Evolutionary conservation across 495 filamentous ascomycete genomes (phyloP), one percentile per base, ranked within the genome.

Genomic region (Penicillium samsonianum): DNA sequence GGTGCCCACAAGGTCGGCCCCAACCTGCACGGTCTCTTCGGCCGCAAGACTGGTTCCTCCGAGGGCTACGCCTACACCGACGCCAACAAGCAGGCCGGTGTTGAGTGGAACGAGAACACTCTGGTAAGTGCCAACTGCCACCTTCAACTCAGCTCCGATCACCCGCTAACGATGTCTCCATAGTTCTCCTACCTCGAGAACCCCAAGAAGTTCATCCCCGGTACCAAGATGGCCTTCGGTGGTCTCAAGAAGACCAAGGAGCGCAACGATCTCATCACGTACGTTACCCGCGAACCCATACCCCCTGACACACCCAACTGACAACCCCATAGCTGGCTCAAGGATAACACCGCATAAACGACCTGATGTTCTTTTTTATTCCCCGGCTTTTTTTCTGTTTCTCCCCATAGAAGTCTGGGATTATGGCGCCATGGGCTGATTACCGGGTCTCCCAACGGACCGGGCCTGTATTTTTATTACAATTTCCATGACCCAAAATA

Each of bases 221-320:
- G 94, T 65, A 99, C 94, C 77, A 99, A 99, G 91, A 99, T 99
- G 94, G 94, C 94, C 70, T 99, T 99, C 76, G 94, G 94, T 81
- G 94, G 94, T 72, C 82, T 99, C 65, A 99, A 99, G 93, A 99
- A 99, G 89, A 85, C 82, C 64, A 97, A 97, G 89, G 94, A 99
- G 82, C 84, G 94, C 76, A 98, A 98, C 78, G 95, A 99, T 80
- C 84, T 99, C 65, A 96, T 98, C 84, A 93, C 92, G 90, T 96
- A 88, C 67, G 90, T 82, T 26, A 40, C 22, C 33, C 31, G 11
- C 23, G 25, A 23, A 31, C 19, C 38, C 25, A 14, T 14, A 1
- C 35, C 11, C 26, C 30, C 2, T 33, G 7, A 25, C n/a, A 41
- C 12, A 44, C 47, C 50, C 17, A 42, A n/a, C 33, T 30, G 9